phyloP scores from a whole-genome alignment of 2,329 filamentous ascomycete genomes.

The Aspergillus tanneri region DNA sequence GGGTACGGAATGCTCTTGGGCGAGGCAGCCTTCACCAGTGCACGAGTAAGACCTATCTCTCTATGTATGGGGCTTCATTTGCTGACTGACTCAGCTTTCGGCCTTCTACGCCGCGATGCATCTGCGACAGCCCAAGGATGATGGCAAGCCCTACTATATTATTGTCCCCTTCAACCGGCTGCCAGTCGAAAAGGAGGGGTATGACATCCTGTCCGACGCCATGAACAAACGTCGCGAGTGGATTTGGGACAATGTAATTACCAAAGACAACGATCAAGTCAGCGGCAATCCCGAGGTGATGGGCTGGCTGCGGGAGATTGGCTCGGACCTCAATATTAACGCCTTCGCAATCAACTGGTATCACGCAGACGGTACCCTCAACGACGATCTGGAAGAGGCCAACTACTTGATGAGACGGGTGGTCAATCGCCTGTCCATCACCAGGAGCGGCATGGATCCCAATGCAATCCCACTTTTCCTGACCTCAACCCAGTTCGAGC shows the following conservation, averaged over 20 bases:
- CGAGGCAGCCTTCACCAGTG: slow-evolving; percentile 48
- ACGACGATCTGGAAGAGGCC: slow-evolving; percentile 49
- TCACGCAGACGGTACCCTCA: slow-evolving; percentile 39
- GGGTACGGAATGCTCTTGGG: slow-evolving; percentile 47
- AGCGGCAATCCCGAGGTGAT: slow-evolving; percentile 33
- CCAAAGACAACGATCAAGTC: slow-evolving; percentile 4
- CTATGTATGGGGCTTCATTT: not conserved
- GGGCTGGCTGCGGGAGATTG: slow-evolving; percentile 42
- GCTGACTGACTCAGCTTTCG: not conserved
- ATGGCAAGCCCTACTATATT: too few relatives aligned
- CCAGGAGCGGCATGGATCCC: slow-evolving; percentile 34
- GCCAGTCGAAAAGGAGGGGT: not conserved
- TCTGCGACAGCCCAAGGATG: too few relatives aligned
- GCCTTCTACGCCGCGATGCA: not conserved
- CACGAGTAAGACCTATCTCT: slow-evolving; percentile 30
- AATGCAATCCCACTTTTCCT: slow-evolving; percentile 45
- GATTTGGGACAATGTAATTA: not conserved
- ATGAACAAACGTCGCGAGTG: not conserved
- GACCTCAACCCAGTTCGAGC: slow-evolving; percentile 46
- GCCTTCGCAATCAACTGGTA: slow-evolving; percentile 42
- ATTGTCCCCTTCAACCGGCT: slow-evolving; percentile 13
- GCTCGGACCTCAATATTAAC: slow-evolving; percentile 49
- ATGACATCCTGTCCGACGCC: not conserved
- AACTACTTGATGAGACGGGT: slow-evolving; percentile 52
- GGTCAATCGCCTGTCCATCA: slow-evolving; percentile 44